Evolutionary conservation across 257 asterid species (phyloP), one percentile per base, ranked within the genome.

Genomic region (Penstemon newberryi): DNA sequence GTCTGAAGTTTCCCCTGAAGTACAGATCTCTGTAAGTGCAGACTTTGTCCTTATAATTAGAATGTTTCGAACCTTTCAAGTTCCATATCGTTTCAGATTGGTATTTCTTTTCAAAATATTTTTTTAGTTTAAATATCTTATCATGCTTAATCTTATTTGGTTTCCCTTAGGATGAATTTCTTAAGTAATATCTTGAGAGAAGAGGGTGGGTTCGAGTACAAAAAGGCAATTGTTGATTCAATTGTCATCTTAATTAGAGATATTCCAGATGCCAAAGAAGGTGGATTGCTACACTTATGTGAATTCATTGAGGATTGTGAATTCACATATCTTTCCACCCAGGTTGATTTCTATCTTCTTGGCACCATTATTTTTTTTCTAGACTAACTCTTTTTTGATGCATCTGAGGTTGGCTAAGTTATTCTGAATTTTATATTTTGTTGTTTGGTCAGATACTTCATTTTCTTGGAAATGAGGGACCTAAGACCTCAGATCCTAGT

Each of bases 261-360:
- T 68, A 92, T 92, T 70, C 96, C 98, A 0, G 98, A 92, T 79
- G 98, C 96, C 67, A 92, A 92, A 86, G 98, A 92, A 84, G 82
- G 85, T 78, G 98, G 98, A 70, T 75, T 92, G 67, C 88, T 92
- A 63, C 98, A 92, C 80, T 79, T 92, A 44, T 89, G 98, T 82
- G 98, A 92, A 89, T 92, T 92, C 69, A 92, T 92, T 66, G 98
- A 92, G 79, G 98, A 92, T 79, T 92, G 98, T 77, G 98, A 92
- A 85, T 92, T 92, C 73, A 92, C 98, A 1, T 92, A 92, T 82
- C 98, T 92, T 70, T 92, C 98, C 70, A 87, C 98, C 73, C 98
- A 92, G 96, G 98, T 92, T 63, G 65, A 40, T 69, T 69, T 80
- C 3, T 56, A 8, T 70, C 54, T 61, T 58, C 72, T 43, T 70